Base-by-base conservation (phyloP, 169 alveolate species). In the Plasmodium reichenowi region DNA sequence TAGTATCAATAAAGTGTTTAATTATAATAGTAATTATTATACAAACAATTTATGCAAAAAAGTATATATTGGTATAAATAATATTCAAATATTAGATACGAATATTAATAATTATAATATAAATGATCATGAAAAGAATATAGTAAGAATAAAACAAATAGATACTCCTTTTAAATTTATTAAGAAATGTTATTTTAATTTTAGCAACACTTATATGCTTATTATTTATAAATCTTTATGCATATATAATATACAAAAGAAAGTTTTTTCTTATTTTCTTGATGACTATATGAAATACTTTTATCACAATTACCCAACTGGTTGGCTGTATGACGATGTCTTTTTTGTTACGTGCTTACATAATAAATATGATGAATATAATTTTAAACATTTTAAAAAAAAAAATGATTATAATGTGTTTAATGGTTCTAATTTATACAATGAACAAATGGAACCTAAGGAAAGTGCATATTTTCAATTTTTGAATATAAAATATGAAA, bases 11-110 rank as follows among this genome's bases (percentile, higher is more conserved):
- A 70, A 71, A 72, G 17, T 56, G 38, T 86, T 86, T 20, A 86
- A 86, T 54, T 86, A 71, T 86, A 86, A 86, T 62, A 86, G 92
- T 60, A 86, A 86, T 72, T 86, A 86, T 54, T 86, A 86, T 32
- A 86, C 92, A 12, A 86, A 86, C 50, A 75, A 52, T 20, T 22
- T 10, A 3, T 60, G 20, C 29, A 63, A 86, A 22, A 86, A 62
- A 17, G 38, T 86, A 26, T 86, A 72, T 54, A 86, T 86, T 10
- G 92, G 92, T 26, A 7, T 86, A 48, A 86, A 86, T 66, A 86
- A 86, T 20, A 15, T 67, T 17, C 72, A 71, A 20, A 72, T 86
- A 59, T 72, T 86, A 22, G 87, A 86, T 59, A 50, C 88, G 3
- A 86, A 86, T 54, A 15, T 86, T 20, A 62, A 86, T 86, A 72